A percentile compares a stretch with the other conserved stretches of the same genome.
These are phyloP conservation scores for Chytriomyces sp. DNA, from an alignment of 192 early-diverging fungal genomes.

Conservation along the genomic window DNA sequence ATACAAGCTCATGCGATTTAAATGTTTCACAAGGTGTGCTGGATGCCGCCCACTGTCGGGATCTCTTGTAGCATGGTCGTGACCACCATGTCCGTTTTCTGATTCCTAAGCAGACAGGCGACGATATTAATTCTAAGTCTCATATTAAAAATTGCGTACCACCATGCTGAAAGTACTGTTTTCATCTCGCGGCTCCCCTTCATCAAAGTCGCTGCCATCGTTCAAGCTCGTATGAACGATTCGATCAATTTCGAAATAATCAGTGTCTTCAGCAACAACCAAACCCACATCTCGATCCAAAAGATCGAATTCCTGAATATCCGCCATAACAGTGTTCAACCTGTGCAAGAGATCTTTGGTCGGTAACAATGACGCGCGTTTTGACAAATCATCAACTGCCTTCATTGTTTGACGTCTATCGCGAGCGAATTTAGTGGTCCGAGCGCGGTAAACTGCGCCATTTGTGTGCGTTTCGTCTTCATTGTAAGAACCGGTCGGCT, in stretches of 20 bases:
- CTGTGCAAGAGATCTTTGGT: neutral
- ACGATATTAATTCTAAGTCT: neutral
- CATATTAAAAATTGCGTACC: too few relatives aligned
- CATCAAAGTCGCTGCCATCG: neutral
- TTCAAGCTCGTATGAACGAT: neutral
- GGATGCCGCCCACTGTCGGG: too few relatives aligned
- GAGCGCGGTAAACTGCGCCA: neutral
- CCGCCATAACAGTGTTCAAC: constrained; percentile 18
- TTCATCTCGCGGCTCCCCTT: neutral
- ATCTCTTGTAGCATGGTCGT: neutral
- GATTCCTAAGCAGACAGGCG: neutral
- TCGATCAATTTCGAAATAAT: neutral
- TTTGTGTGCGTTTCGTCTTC: neutral
- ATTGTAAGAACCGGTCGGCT: neutral
- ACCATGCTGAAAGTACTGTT: neutral
- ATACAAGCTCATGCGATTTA: constrained; percentile 17
- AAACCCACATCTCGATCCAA: neutral
- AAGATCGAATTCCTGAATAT: neutral
- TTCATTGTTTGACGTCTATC: constrained; percentile 8
- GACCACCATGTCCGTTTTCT: neutral
- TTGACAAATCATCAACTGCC: neutral
- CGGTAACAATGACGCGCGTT: constrained; percentile 15
- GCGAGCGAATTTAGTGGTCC: neutral
- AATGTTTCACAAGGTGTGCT: constrained; percentile 11
- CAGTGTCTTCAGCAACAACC: neutral